Percentiles rank a stretch among this genome's conserved stretches.
Conservation (phyloP, 176 grass and related monocot species). For the Oryza glaberrima region DNA sequence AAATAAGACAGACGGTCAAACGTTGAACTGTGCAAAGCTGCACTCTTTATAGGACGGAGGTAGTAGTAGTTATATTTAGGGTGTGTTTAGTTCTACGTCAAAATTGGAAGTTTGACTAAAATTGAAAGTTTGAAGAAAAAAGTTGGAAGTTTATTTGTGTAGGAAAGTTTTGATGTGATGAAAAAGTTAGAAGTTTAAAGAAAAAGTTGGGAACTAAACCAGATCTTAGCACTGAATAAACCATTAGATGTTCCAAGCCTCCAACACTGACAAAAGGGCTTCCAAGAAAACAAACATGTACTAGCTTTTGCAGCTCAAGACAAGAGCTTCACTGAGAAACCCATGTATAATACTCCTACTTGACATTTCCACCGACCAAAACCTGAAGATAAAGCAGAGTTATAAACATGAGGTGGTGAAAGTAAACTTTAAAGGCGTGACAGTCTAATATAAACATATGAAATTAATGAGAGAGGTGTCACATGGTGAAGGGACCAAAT, state of each 20-base stretch:
- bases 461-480: background rate
- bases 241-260: conserved; percentile 24
- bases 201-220: too few species aligned
- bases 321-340: background rate
- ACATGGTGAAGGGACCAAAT: conserved; percentile 24
- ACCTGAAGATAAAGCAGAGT: background rate
- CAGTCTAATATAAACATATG: background rate
- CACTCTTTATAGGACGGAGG: too few species aligned
- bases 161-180: too few species aligned
- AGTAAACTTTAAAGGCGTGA: background rate
- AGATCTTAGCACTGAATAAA: too few species aligned
- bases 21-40: too few species aligned
- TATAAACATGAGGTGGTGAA: background rate
- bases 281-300: conserved; percentile 22
- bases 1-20: too few species aligned
- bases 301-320: conserved; percentile 34
- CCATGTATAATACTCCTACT: background rate
- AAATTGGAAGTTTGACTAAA: too few species aligned
- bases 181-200: too few species aligned
- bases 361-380: conserved; percentile 43
- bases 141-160: too few species aligned
- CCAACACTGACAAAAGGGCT: conserved; percentile 12
- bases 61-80: too few species aligned
- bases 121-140: too few species aligned
- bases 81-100: too few species aligned